Base-by-base conservation (phyloP, 1,139 yeast genomes). In the Candida mesenterica region DNA sequence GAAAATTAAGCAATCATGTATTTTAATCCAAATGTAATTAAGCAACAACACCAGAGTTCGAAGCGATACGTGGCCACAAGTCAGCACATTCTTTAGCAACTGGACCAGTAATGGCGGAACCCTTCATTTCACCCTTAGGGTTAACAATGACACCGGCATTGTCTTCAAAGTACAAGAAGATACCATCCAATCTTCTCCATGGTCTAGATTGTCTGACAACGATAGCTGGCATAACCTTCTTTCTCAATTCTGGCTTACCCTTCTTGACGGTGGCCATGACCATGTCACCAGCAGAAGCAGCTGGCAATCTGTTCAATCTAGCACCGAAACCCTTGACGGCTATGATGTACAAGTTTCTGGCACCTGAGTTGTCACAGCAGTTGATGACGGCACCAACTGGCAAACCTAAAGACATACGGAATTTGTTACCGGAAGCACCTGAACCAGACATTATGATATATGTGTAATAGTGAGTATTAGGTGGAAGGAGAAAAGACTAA, bases 41-140 rank as follows among this genome's bases (percentile, higher is more conserved):
- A 71, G 89, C 99, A 75, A 94, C 98, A 72, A 94, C 98, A 87
- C 98, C 98, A 64, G 98, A 94, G 92, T 89, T 89, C 61, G 97
- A 89, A 68, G 99, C 98, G 77, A 94, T 92, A 83, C 98, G 90
- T 72, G 99, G 99, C 99, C 99, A 94, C 75, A 94, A 86, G 71
- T 94, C 99, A 71, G 99, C 98, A 80, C 98, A 92, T 81, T 94
- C 99, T 82, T 92, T 94, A 74, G 97, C 98, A 68, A 94, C 99
- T 64, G 99, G 98, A 75, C 99, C 99, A 66, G 98, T 94, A 71
- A 94, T 92, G 66, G 98, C 98, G 59, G 98, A 94, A 77, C 99
- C 99, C 83, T 94, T 94, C 98, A 94, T 94, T 79, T 94, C 99
- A 81, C 99, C 99, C 92, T 94, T 94, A 70, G 99, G 98, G 79